phyloP scores from a whole-genome alignment of 2,329 filamentous ascomycete genomes.

The Aspergillus awamori region DNA sequence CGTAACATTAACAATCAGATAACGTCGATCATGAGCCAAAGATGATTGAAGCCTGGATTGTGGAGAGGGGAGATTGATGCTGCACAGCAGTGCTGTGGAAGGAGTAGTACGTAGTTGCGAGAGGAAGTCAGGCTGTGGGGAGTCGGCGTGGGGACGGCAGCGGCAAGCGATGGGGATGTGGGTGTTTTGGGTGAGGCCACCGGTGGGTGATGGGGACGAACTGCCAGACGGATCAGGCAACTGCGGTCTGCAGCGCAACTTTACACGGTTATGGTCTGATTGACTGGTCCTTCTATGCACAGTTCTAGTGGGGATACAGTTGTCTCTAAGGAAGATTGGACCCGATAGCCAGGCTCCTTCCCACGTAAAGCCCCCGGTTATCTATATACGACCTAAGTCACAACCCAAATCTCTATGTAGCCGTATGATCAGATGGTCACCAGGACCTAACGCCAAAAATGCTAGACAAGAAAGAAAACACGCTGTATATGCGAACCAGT shows the following conservation, averaged over 20 bases:
- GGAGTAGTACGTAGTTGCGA: background rate
- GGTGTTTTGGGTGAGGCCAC: too few relatives aligned
- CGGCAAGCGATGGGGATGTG: background rate
- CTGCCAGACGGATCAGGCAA: background rate
- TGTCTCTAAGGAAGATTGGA: too few relatives aligned
- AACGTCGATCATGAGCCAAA: background rate
- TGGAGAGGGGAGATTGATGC: background rate
- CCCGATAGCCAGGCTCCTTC: too few relatives aligned
- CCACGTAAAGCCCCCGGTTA: background rate
- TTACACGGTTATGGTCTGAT: too few relatives aligned
- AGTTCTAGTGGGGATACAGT: too few relatives aligned
- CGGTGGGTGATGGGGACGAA: background rate
- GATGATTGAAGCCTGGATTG: background rate
- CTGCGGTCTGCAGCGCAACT: background rate
- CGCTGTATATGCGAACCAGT: background rate
- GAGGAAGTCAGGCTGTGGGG: background rate
- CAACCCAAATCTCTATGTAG: background rate
- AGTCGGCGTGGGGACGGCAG: background rate
- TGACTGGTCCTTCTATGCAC: too few relatives aligned
- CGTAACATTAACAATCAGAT: background rate
- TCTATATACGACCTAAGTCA: background rate
- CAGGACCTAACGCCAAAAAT: background rate
- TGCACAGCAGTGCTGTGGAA: background rate
- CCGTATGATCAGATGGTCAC: conserved; percentile 15
- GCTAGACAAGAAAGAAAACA: background rate